Evolutionary conservation across 1,284 basidiomycete genomes (phyloP).

Genomic region (Melanopsichium pennsylvanicum): DNA sequence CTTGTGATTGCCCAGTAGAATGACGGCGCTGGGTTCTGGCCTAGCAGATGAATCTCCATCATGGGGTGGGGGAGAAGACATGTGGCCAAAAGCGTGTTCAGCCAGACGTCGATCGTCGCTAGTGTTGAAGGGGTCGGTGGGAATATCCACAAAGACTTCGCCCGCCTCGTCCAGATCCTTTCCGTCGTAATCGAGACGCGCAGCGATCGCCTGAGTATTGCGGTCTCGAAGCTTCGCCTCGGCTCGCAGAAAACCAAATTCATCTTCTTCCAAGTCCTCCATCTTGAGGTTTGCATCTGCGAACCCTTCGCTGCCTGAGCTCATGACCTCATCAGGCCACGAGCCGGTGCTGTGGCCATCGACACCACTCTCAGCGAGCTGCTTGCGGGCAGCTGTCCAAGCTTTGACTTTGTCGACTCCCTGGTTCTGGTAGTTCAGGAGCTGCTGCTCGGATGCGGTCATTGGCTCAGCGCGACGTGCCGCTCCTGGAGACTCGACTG

Average conservation of each 20-base stretch:
- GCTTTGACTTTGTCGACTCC: conserved; percentile 39
- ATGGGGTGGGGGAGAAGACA: conserved; percentile 20
- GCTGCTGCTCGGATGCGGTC: conserved; percentile 8
- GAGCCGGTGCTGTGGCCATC: conserved; percentile 1
- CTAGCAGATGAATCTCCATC: not conserved
- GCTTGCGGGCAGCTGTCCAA: conserved; percentile 35
- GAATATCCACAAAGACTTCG: conserved; percentile 3
- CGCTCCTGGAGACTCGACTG: conserved; percentile 20
- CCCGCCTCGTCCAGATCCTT: not conserved
- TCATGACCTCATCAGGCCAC: conserved; percentile 10
- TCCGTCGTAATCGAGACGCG: not conserved
- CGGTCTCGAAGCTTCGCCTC: conserved; percentile 12
- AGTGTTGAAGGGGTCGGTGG: conserved; percentile 7
- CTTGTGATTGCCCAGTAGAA: not conserved
- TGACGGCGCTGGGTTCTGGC: not conserved
- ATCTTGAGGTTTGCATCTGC: not conserved
- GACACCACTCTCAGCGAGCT: not conserved
- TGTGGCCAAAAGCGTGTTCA: conserved; percentile 20
- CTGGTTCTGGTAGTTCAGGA: conserved; percentile 22
- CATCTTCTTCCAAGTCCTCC: conserved; percentile 6
- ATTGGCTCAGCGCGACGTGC: conserved; percentile 16
- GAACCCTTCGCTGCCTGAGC: not conserved
- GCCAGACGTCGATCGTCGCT: conserved; percentile 34
- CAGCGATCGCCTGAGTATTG: not conserved
- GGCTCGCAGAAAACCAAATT: conserved; percentile 36